Percentiles rank a stretch among this genome's conserved stretches.
Evolutionary conservation across 805 yeast genomes (phyloP).

Genomic region (Candida schatavii): DNA sequence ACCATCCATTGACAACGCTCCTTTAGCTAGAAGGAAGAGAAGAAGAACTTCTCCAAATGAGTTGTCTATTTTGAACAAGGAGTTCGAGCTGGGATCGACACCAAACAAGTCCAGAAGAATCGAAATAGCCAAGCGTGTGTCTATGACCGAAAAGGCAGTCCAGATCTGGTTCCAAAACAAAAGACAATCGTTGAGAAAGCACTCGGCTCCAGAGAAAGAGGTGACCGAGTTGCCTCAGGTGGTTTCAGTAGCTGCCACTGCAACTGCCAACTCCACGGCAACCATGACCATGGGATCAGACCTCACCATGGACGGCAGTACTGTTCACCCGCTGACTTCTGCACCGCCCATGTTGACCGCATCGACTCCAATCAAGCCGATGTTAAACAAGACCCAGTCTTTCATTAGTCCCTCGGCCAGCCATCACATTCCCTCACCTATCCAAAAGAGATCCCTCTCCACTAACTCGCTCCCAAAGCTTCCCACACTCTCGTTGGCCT

Average conservation of each 20-base stretch:
- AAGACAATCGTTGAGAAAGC: constrained; percentile 75
- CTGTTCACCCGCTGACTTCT: constrained; percentile 5
- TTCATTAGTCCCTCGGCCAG: constrained; percentile 15
- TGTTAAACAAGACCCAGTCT: constrained; percentile 19
- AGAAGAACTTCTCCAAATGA: constrained; percentile 93
- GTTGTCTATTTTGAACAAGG: constrained; percentile 73
- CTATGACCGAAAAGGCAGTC: constrained; percentile 96
- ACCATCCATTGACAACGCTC: constrained; percentile 85
- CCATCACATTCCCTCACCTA: constrained; percentile 17
- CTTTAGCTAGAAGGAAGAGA: constrained; percentile 88
- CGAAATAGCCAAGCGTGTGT: constrained; percentile 75
- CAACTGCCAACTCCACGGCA: constrained; percentile 9
- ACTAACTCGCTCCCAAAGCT: constrained; percentile 6
- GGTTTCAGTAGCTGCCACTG: constrained; percentile 12
- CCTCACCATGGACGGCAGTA: constrained; percentile 6
- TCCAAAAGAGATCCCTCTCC: constrained; percentile 19
- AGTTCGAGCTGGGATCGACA: constrained; percentile 72
- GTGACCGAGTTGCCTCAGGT: constrained; percentile 44
- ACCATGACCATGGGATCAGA: constrained; percentile 3
- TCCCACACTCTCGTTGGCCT: not conserved
- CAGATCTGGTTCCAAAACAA: constrained; percentile 98
- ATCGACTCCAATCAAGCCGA: constrained; percentile 25
- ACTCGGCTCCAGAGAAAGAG: constrained; percentile 33
- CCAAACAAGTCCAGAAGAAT: constrained; percentile 77
- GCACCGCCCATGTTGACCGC: constrained; percentile 14